phyloP scores from a whole-genome alignment of 495 filamentous ascomycete species.

The Neurospora tetrasperma region DNA sequence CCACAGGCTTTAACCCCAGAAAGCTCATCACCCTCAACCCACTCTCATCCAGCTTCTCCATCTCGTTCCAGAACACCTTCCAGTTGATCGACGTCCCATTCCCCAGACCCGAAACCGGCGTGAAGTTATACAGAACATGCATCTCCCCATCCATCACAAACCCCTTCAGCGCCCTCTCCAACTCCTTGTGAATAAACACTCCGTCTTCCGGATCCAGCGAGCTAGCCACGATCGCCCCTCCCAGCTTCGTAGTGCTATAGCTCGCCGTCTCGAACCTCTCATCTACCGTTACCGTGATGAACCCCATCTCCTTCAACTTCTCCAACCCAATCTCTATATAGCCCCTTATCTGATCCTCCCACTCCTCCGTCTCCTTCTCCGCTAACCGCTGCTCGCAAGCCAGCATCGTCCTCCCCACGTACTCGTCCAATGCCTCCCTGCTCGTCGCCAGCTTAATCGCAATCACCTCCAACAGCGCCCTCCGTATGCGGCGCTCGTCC shows the following conservation, averaged over 20 bases:
- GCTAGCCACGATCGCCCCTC: conserved; percentile 64
- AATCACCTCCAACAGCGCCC: conserved; percentile 66
- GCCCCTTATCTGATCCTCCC: conserved; percentile 23
- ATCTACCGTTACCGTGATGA: conserved; percentile 41
- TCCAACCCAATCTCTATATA: conserved; percentile 43
- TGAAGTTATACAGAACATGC: conserved; percentile 76
- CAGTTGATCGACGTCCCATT: conserved; percentile 49
- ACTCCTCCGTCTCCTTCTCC: conserved; percentile 35
- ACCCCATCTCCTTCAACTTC: conserved; percentile 41
- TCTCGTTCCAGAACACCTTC: conserved; percentile 59
- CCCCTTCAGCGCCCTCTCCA: conserved; percentile 54
- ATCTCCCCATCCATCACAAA: conserved; percentile 82
- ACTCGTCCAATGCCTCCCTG: conserved; percentile 57
- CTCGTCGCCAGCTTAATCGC: conserved; percentile 63
- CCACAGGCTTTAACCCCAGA: conserved; percentile 56
- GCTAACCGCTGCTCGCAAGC: conserved; percentile 38
- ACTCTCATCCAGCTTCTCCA: conserved; percentile 62
- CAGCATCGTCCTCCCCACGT: conserved; percentile 58
- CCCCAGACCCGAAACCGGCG: conserved; percentile 51
- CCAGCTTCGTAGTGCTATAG: conserved; percentile 55
- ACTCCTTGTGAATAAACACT: conserved; percentile 60
- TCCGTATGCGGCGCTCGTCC: conserved; percentile 51
- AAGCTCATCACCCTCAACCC: conserved; percentile 57
- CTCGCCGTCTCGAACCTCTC: conserved; percentile 22
- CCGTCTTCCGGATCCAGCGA: conserved; percentile 69